Percentiles rank a stretch among this genome's conserved stretches.
Evolutionary conservation across 345 rosid genomes (phyloP).

Genomic region (Salix udensis): DNA sequence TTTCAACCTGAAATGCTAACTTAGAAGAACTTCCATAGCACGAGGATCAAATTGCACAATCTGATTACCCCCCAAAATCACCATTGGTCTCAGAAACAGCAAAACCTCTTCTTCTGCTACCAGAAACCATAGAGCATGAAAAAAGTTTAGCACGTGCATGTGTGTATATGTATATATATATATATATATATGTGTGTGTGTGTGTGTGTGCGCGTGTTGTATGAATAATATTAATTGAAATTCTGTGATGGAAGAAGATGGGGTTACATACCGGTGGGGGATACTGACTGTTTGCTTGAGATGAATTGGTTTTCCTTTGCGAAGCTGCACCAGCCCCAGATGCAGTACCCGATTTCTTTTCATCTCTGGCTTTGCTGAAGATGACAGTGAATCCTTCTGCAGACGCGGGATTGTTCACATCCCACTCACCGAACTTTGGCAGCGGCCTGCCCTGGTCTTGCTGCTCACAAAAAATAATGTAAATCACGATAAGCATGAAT

Average conservation of each 20-base stretch:
- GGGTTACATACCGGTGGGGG: conserved; percentile 9
- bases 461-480: not conserved
- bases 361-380: conserved; percentile 67
- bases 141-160: not conserved
- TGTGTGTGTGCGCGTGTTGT: too few relatives aligned
- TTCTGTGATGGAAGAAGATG: too few relatives aligned
- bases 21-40: not conserved
- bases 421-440: conserved; percentile 79
- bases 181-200: too few relatives aligned
- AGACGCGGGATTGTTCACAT: conserved; percentile 69
- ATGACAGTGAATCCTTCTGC: conserved; percentile 72
- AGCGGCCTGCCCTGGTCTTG: conserved; percentile 58
- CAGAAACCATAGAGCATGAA: not conserved
- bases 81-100: conserved; percentile 50
- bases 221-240: too few relatives aligned
- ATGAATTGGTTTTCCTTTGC: conserved; percentile 10
- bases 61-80: not conserved
- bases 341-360: conserved; percentile 45
- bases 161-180: too few relatives aligned
- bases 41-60: not conserved
- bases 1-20: not conserved
- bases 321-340: conserved; percentile 18
- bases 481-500: too few relatives aligned
- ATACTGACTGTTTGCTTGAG: conserved; percentile 2
- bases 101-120: conserved; percentile 65